Evolutionary conservation across 768 basidiomycete genomes (phyloP).

Genomic region (Boletus barrowsii): DNA sequence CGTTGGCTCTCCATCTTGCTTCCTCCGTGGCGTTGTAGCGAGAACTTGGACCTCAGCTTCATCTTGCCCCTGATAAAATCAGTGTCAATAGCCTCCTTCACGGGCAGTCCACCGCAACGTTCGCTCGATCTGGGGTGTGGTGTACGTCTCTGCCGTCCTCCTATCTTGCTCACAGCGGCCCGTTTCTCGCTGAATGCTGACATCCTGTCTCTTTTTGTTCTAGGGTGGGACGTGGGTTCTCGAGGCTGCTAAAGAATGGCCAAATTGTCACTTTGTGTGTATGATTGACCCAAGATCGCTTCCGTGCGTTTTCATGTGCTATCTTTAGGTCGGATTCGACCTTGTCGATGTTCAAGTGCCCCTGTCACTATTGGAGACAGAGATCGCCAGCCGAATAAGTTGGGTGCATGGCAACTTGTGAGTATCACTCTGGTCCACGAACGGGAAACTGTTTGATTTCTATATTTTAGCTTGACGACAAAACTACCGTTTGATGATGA

Average conservation of each 20-base stretch:
- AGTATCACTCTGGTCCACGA: conserved; percentile 18
- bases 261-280: conserved; percentile 60
- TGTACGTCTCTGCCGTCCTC: conserved; percentile 38
- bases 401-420: conserved; percentile 83
- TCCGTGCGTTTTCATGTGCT: conserved; percentile 1
- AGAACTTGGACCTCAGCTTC: conserved; percentile 53
- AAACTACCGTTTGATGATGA: conserved; percentile 80
- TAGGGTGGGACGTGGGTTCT: conserved; percentile 71
- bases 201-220: neutral
- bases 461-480: conserved; percentile 55
- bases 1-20: neutral
- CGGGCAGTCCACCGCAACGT: conserved; percentile 46
- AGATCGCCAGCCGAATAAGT: conserved; percentile 54
- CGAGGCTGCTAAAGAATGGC: conserved; percentile 72
- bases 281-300: neutral
- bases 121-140: conserved; percentile 74
- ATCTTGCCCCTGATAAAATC: conserved; percentile 47
- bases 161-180: neutral
- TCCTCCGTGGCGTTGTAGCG: conserved; percentile 33
- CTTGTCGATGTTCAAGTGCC: conserved; percentile 73
- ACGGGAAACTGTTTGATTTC: neutral
- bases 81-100: conserved; percentile 59
- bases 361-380: conserved; percentile 45
- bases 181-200: neutral
- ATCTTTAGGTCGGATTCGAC: conserved; percentile 69